Evolutionary conservation across 1,284 basidiomycete genomes (phyloP).

Genomic region (Pterula multifida): DNA sequence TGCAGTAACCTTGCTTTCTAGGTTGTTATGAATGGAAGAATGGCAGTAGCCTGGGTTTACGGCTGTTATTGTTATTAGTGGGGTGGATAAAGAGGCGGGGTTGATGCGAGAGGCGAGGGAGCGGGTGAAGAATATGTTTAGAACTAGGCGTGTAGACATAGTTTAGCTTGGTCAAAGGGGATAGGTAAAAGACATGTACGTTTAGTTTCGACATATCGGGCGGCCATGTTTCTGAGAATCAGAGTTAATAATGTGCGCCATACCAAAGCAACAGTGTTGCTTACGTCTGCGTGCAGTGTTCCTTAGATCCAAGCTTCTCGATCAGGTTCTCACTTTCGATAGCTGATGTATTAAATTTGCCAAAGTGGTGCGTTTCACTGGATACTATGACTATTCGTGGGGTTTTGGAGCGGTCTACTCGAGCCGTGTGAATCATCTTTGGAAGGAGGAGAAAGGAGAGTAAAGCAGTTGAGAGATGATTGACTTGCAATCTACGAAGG

Average conservation of each 20-base stretch:
- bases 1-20: neutral
- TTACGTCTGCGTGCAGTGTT: conserved; percentile 16
- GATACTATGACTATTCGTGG: conserved; percentile 18
- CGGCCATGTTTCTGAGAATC: conserved; percentile 6
- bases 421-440: conserved; percentile 11
- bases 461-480: conserved; percentile 18
- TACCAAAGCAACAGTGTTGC: too few relatives aligned
- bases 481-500: conserved; percentile 17
- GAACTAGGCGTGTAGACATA: too few relatives aligned
- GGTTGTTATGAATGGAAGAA: conserved; percentile 12
- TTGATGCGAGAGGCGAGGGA: neutral
- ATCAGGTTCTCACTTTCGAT: conserved; percentile 16
- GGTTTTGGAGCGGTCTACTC: conserved; percentile 2
- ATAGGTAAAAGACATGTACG: conserved; percentile 14
- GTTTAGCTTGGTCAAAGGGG: too few relatives aligned
- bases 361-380: conserved; percentile 16
- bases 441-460: conserved; percentile 19
- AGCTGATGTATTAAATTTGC: conserved; percentile 5
- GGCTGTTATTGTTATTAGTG: conserved; percentile 19
- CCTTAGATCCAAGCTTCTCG: conserved; percentile 17
- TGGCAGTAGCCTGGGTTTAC: conserved; percentile 23
- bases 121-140: conserved; percentile 8
- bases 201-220: conserved; percentile 23
- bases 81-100: conserved; percentile 10
- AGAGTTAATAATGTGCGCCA: too few relatives aligned